Conservation (phyloP, 208 protist species). For the Lotmaria passim region DNA sequence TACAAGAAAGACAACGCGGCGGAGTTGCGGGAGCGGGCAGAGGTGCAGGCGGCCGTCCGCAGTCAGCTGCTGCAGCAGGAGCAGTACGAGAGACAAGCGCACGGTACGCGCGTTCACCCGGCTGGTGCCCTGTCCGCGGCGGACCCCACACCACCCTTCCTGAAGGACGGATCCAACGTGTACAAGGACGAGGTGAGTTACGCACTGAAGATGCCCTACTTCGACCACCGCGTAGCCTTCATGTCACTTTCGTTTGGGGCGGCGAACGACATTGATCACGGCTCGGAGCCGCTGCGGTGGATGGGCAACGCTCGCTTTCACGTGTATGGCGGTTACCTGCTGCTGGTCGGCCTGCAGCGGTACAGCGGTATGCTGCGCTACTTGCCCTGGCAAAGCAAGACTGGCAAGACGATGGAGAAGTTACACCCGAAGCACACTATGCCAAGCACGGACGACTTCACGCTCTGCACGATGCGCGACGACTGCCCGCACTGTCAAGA, state of each 20-base stretch:
- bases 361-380: constrained; percentile 76
- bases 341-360: constrained; percentile 57
- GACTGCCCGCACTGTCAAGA: constrained; percentile 69
- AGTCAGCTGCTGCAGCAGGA: not conserved
- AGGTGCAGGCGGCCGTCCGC: not conserved
- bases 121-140: constrained; percentile 7
- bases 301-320: constrained; percentile 87
- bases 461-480: constrained; percentile 64
- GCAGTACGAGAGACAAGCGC: not conserved
- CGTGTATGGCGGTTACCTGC: constrained; percentile 66
- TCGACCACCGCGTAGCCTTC: constrained; percentile 73
- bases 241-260: constrained; percentile 88
- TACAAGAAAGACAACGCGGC: constrained; percentile 27
- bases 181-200: constrained; percentile 48
- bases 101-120: not conserved
- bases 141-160: constrained; percentile 43
- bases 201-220: constrained; percentile 45
- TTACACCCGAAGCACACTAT: constrained; percentile 44
- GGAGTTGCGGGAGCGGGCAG: constrained; percentile 35
- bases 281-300: constrained; percentile 84
- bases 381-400: constrained; percentile 64
- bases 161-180: constrained; percentile 49
- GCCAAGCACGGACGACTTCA: constrained; percentile 44
- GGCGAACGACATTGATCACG: constrained; percentile 85
- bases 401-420: constrained; percentile 67